Evolutionary conservation across 768 basidiomycete species (phyloP).

Genomic region (Rhodocollybia butyracea): DNA sequence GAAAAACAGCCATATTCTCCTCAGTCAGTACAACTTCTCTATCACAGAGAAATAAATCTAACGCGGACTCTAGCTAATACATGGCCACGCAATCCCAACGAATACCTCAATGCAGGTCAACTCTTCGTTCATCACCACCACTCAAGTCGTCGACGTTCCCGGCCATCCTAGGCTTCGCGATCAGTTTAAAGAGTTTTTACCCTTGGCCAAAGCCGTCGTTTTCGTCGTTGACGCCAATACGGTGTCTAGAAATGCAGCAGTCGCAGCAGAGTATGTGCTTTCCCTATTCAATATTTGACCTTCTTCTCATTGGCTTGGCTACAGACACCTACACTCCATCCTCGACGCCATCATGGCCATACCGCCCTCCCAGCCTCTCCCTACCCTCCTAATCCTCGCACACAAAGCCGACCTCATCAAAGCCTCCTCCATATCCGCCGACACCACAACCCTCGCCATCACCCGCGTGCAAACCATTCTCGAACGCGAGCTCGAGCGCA

Average conservation of each 20-base stretch:
- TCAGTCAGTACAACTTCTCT: constrained; percentile 42
- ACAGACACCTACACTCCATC: constrained; percentile 70
- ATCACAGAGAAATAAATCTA: not conserved
- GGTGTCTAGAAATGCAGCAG: constrained; percentile 69
- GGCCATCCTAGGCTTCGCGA: constrained; percentile 81
- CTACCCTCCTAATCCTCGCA: constrained; percentile 64
- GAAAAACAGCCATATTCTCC: constrained; percentile 78
- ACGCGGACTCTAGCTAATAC: constrained; percentile 50
- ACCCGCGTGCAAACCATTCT: constrained; percentile 73
- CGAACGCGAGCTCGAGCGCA: constrained; percentile 82
- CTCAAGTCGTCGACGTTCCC: constrained; percentile 71
- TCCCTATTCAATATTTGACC: not conserved
- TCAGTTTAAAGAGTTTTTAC: constrained; percentile 66
- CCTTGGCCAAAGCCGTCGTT: constrained; percentile 59
- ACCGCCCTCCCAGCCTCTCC: constrained; percentile 64
- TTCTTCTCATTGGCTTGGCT: too few species aligned
- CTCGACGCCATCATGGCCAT: constrained; percentile 68
- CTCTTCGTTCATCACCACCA: constrained; percentile 38
- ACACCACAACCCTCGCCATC: constrained; percentile 39
- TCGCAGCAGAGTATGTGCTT: constrained; percentile 73
- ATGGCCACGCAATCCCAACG: constrained; percentile 59
- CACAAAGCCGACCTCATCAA: constrained; percentile 78
- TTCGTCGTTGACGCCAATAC: constrained; percentile 83
- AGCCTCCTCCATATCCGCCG: constrained; percentile 27
- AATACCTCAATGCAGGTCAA: constrained; percentile 81